Conservation (phyloP, 495 filamentous ascomycete species). For the Thermochaetoides thermophila region DNA sequence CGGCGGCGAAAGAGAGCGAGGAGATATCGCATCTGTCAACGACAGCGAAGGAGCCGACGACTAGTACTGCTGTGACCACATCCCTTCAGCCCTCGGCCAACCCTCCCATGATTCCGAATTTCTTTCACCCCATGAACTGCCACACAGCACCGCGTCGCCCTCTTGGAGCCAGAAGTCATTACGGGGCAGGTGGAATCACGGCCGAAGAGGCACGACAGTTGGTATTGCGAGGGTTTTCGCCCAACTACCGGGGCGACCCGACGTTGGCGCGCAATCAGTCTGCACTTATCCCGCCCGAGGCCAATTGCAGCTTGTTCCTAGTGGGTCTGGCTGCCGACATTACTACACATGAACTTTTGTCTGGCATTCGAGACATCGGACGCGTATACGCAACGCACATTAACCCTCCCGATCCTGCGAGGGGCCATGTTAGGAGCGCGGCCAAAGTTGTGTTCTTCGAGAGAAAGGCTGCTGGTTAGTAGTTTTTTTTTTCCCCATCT, state of each 20-base stretch:
- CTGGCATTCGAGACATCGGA: conserved; percentile 16
- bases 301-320: conserved; percentile 24
- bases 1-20: no score
- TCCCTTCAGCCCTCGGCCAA: not conserved
- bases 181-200: no score
- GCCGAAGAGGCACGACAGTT: conserved; percentile 5
- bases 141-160: not conserved
- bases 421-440: conserved; percentile 13
- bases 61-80: not conserved
- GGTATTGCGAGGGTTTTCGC: conserved; percentile 13
- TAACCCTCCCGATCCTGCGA: conserved; percentile 15
- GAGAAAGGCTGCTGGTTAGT: conserved; percentile 11
- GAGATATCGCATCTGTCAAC: no score
- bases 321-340: conserved; percentile 19
- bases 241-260: conserved; percentile 22
- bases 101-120: no score
- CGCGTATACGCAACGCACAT: conserved; percentile 27
- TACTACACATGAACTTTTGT: conserved; percentile 18
- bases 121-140: conserved; percentile 12
- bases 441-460: conserved; percentile 31
- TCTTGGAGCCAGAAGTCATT: not conserved
- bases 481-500: not conserved
- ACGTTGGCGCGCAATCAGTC: conserved; percentile 16
- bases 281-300: conserved; percentile 16
- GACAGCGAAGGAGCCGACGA: not conserved